These are phyloP conservation scores for Carnegiea gigantea DNA, from an alignment of 179 eudicot genomes.

Conservation along the genomic window DNA sequence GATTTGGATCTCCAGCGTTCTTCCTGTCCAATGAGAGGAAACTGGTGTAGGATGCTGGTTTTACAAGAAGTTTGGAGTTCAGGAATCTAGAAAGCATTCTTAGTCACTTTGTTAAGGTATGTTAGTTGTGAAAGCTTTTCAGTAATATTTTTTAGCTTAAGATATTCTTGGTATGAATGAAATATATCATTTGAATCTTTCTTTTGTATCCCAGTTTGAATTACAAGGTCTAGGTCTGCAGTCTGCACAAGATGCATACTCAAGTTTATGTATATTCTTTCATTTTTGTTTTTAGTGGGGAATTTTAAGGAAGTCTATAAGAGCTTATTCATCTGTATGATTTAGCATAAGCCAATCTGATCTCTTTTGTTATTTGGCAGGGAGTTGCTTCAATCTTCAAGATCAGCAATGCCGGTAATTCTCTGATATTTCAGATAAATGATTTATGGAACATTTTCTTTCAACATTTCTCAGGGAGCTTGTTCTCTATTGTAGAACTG, in stretches of 20 bases:
- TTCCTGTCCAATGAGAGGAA: neutral
- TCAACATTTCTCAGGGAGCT: neutral
- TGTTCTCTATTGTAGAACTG: constrained; percentile 6
- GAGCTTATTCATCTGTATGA: neutral
- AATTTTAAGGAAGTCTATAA: neutral
- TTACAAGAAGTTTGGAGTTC: neutral
- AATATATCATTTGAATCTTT: neutral
- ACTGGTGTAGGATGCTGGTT: neutral
- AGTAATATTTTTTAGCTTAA: neutral
- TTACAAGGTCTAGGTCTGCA: neutral
- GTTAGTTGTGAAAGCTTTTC: neutral
- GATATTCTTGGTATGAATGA: neutral
- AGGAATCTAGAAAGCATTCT: neutral
- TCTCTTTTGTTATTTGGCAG: constrained; percentile 32
- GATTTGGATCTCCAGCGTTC: neutral
- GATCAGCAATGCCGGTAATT: constrained; percentile 39
- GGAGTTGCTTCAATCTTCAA: constrained; percentile 30
- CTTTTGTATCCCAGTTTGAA: neutral
- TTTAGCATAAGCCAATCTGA: constrained; percentile 5
- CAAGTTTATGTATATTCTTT: neutral
- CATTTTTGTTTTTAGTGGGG: neutral
- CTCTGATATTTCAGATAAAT: neutral
- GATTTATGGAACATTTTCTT: neutral
- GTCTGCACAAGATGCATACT: neutral
- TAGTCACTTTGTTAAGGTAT: neutral